Evolutionary conservation across 2,329 filamentous ascomycete species (phyloP), one percentile per base, ranked within the genome.

Genomic region (Aureobasidium melanogenum): DNA sequence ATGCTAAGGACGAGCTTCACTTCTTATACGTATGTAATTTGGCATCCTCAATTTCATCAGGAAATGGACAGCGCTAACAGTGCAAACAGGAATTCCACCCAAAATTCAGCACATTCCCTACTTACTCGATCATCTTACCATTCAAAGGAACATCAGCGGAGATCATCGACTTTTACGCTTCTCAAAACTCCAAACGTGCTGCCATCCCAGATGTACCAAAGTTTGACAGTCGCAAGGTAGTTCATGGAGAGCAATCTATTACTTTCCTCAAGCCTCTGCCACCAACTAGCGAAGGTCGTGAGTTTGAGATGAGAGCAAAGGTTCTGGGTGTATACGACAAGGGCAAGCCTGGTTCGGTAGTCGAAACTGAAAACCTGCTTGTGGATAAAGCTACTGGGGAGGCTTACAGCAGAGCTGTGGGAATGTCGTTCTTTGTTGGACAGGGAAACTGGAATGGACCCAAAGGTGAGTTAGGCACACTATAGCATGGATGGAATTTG

Each of bases 281-380:
- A 14, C 76, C 86, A 0, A 83, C 83, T 7, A 91, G 87, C 41
- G 85, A 80, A 12, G 90, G 89, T 63, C 80, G 80, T 65, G 84
- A 82, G 65, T 94, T 95, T 73, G 88, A 94, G 79, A 76, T 89
- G 64, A 83, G 88, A 67, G 85, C 81, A 69, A 91, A 88, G 72
- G 88, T 95, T 26, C 74, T 95, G 22, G 91, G 90, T 55, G 88
- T 95, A 39, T 95, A 94, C 74, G 91, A 96, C 78, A 96, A 95
- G 80, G 91, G 91, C 69, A 88, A 89, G 67, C 84, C 89, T 0
- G 89, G 89, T 62, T 88, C 87, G 10, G 90, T 96, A 1, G 80
- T 94, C 41, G 90, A 95, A 75, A 88, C 85, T 5, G 88, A 95
- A 79, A 83, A 85, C 64, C 80, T 88, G 60, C 82, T 95, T 48